Percentiles rank a stretch among this genome's conserved stretches.
phyloP scores from a whole-genome alignment of 495 filamentous ascomycete genomes.

The Penicillium soppii region DNA sequence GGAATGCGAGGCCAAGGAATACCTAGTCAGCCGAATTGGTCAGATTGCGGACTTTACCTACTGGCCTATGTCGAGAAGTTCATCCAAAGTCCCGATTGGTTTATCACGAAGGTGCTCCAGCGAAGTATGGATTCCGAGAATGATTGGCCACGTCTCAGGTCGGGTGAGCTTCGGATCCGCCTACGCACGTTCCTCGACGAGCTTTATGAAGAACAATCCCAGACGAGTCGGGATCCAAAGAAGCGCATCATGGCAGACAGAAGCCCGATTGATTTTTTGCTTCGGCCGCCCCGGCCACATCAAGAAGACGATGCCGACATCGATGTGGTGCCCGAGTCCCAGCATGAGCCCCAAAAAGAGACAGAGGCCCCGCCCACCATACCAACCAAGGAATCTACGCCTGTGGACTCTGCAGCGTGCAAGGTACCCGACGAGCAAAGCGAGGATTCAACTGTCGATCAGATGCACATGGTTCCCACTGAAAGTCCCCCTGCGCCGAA shows the following conservation, averaged over 20 bases:
- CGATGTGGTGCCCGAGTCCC: constrained; percentile 3
- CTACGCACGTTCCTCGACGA: constrained; percentile 53
- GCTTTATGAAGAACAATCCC: constrained; percentile 46
- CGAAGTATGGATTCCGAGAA: constrained; percentile 42
- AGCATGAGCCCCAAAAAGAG: background rate
- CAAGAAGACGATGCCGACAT: background rate
- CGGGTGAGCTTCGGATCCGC: constrained; percentile 49
- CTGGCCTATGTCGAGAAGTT: constrained; percentile 83
- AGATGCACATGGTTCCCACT: background rate
- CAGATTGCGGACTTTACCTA: constrained; percentile 86
- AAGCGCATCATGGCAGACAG: constrained; percentile 29
- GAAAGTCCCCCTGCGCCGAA: background rate
- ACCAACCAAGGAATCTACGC: background rate
- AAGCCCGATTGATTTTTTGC: constrained; percentile 35
- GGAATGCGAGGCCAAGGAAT: constrained; percentile 69
- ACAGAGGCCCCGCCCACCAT: background rate
- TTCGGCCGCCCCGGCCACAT: constrained; percentile 16
- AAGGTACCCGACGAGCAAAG: background rate
- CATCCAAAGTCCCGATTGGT: constrained; percentile 63
- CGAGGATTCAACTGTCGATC: background rate
- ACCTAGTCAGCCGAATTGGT: constrained; percentile 79
- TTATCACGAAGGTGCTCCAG: constrained; percentile 55
- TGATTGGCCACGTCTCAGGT: constrained; percentile 57
- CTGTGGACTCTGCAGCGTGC: background rate
- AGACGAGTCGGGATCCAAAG: constrained; percentile 13